These are phyloP conservation scores for Pythium periplocum DNA, from an alignment of 352 stramenopile species.

Conservation along the genomic window DNA sequence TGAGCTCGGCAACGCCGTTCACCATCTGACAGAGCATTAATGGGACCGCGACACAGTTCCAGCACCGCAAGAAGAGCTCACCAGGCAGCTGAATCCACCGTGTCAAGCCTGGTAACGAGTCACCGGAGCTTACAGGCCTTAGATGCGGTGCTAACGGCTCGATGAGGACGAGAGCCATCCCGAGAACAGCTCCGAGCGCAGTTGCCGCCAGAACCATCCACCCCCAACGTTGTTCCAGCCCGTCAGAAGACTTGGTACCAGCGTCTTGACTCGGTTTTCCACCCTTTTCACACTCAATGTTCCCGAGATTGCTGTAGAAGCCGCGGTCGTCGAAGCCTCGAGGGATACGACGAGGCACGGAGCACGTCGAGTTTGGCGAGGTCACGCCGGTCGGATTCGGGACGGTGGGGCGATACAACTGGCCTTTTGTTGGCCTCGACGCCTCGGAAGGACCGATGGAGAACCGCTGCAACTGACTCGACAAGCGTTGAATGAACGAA, in stretches of 20 bases:
- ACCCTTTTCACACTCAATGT: slow-evolving; percentile 19
- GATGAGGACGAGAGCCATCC: slow-evolving; percentile 27
- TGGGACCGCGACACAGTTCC: slow-evolving; percentile 33
- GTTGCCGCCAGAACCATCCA: slow-evolving; percentile 21
- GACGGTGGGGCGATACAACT: slow-evolving; percentile 18
- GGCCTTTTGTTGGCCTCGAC: slow-evolving; percentile 3
- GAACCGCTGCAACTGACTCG: slow-evolving; percentile 30
- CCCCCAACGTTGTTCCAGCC: slow-evolving; percentile 6
- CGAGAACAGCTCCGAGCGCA: slow-evolving; percentile 28
- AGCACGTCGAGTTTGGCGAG: slow-evolving; percentile 39
- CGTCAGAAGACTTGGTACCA: slow-evolving; percentile 6
- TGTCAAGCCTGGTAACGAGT: slow-evolving; percentile 21
- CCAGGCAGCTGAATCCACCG: slow-evolving; percentile 42
- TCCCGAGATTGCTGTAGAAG: slow-evolving; percentile 36
- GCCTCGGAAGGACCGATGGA: slow-evolving; percentile 35
- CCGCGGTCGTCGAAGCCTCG: slow-evolving; percentile 36
- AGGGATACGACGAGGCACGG: slow-evolving; percentile 28
- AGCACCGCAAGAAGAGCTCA: slow-evolving; percentile 37
- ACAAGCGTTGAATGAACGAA: slow-evolving; percentile 13
- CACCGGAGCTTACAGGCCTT: slow-evolving; percentile 8
- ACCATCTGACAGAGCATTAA: slow-evolving; percentile 44
- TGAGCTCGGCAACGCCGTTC: slow-evolving; percentile 37
- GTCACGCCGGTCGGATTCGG: slow-evolving; percentile 18
- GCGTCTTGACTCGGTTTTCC: slow-evolving; percentile 4
- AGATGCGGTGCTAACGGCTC: slow-evolving; percentile 20